Evolutionary conservation across 495 filamentous ascomycete genomes (phyloP), one percentile per base, ranked within the genome.

Genomic region (Aspergillus haitiensis): DNA sequence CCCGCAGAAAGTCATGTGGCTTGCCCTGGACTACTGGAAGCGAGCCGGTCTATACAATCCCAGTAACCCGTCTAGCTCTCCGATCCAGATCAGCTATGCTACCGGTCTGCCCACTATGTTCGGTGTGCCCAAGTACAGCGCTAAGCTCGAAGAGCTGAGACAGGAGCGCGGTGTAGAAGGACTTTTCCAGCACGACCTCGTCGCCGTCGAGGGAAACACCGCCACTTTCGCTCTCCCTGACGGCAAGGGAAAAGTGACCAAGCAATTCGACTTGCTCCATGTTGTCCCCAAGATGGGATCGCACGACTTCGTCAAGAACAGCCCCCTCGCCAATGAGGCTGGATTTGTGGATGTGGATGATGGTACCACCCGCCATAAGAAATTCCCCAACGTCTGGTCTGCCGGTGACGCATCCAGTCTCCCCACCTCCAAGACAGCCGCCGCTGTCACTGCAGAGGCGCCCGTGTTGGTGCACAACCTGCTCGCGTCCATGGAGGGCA

Each of bases 1-100:
- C 0, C 86, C 86, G 7, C 86, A 89, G 64, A 89, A 89, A 72
- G 74, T 82, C 67, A 83, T 88, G 84, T 89, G 86, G 86, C 80
- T 89, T 33, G 86, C 86, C 0, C 72, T 87, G 54, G 84, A 87
- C 50, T 74, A 85, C 65, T 89, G 86, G 86, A 81, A 82, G 70
- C 69, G 72, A 31, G 78, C 78, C 7, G 86, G 85, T 31, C 72
- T 86, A 3, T 85, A 87, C 68, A 75, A 84, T 56, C 67, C 77
- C 6, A 56, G 53, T 31, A 67, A 73, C 46, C 65, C 74, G 3
- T 60, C 72, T 33, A 37, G 40, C 7, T 86, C 83, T 0, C 68
- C 81, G 6, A 81, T 88, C 63, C 71, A 83, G n/a, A 83, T 87
- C 52, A 78, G 75, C 59, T 89, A 86, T 50, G 85, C 85, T 0